A percentile compares a stretch with the other conserved stretches of the same genome.
Conservation (phyloP, 1,284 basidiomycete genomes). For the Irpex sp. region DNA sequence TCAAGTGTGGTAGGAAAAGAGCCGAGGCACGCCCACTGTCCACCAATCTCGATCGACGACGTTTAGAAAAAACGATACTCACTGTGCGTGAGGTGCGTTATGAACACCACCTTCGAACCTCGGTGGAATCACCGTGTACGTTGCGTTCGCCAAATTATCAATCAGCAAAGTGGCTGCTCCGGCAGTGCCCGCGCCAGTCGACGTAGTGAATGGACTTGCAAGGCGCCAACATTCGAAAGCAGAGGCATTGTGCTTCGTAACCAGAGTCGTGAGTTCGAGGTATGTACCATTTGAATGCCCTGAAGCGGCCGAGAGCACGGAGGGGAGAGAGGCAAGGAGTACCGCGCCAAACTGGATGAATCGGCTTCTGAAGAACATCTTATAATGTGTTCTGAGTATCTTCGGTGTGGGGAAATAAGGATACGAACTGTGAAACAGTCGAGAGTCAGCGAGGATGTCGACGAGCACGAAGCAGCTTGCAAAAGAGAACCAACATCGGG, state of each 20-base stretch:
- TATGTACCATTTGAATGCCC: background rate
- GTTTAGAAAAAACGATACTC: conserved; percentile 4
- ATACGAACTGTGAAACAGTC: background rate
- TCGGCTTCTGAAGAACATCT: background rate
- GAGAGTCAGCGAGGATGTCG: background rate
- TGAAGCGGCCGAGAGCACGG: background rate
- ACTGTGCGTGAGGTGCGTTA: conserved; percentile 22
- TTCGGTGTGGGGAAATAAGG: background rate
- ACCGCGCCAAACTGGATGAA: background rate
- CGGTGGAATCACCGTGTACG: conserved; percentile 22
- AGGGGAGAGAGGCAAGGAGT: background rate
- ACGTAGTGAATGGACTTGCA: conserved; percentile 17
- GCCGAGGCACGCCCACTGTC: too few relatives aligned
- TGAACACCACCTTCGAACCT: conserved; percentile 21
- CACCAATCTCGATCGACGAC: too few relatives aligned
- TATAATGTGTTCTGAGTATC: background rate
- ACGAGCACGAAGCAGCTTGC: background rate
- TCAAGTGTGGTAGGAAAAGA: too few relatives aligned
- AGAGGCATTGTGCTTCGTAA: conserved; percentile 14
- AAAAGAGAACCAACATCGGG: background rate
- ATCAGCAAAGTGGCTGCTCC: conserved; percentile 21
- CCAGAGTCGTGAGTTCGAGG: conserved; percentile 20
- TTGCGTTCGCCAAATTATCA: conserved; percentile 22
- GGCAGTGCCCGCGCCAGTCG: conserved; percentile 18
- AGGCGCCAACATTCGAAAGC: conserved; percentile 24